Base-by-base conservation (phyloP, 1,284 basidiomycete genomes). In the Boletellus sp. region DNA sequence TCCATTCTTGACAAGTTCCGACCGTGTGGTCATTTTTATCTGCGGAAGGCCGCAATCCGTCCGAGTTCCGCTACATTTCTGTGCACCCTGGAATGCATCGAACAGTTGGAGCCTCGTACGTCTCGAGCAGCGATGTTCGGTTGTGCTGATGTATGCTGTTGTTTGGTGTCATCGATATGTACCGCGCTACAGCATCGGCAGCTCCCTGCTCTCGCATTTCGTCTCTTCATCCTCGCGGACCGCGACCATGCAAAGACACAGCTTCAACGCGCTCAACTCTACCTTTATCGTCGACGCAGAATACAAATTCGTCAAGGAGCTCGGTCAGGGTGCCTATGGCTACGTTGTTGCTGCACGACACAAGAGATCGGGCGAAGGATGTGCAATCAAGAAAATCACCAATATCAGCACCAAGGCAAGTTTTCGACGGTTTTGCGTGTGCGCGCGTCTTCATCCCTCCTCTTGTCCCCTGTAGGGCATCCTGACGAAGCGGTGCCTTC, bases 381-480 rank as follows among this genome's bases (percentile, higher is more conserved):
- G 93, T 61, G 95, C 94, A 61, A 93, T 95, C 74, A 95, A 95
- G 79, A 95, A 95, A 79, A 96, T 97, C 68, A 97, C 94, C 51
- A 97, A 96, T 68, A 94, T 97, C 66, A 96, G 96, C 70, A 94
- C 91, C 48, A 97, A 97, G 81, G 89, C 83, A 56, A 46, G 72
- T 57, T 2, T 38, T 42, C 49, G 39, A 37, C 7, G 13, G 12
- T 38, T 44, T 15, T 30, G 22, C 1, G 19, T 30, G n/a, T 32
- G 19, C 22, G 21, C 24, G 8, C 30, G n/a, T 44, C 15, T 22
- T 54, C 36, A 57, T 38, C 37, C 42, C 41, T 45, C 33, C 52
- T 47, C 52, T 18, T 21, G 44, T 44, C 26, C 37, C n/a, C 30
- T 32, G 30, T 53, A 91, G 91, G 83, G 90, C 66, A 97, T 97